Percentiles rank a stretch among this genome's conserved stretches.
These are phyloP conservation scores for Verticillium isaacii DNA, from an alignment of 2,329 filamentous ascomycete genomes.

Conservation along the genomic window DNA sequence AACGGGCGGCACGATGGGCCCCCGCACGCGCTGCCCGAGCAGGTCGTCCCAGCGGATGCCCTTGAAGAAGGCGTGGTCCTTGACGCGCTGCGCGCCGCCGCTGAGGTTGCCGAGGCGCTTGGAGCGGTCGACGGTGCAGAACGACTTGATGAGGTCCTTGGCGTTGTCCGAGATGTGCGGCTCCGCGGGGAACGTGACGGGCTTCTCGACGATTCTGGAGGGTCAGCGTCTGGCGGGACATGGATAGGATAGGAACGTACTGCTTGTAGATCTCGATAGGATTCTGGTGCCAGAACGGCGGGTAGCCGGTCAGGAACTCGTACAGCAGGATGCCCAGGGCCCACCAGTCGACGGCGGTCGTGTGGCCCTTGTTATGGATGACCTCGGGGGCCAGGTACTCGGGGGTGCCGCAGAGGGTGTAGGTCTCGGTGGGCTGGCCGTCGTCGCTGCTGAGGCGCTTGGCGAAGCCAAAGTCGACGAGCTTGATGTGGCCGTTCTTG, in stretches of 20 bases:
- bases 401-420: conserved; percentile 78
- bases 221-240: not conserved
- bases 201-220: conserved; percentile 72
- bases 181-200: conserved; percentile 68
- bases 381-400: conserved; percentile 83
- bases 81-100: conserved; percentile 68
- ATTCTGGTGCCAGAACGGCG: conserved; percentile 83
- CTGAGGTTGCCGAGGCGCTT: conserved; percentile 74
- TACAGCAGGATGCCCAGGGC: conserved; percentile 79
- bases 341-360: conserved; percentile 81
- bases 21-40: conserved; percentile 56
- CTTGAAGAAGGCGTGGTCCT: conserved; percentile 71
- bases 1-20: conserved; percentile 73
- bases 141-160: conserved; percentile 67
- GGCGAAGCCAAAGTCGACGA: conserved; percentile 83
- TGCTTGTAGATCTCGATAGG: conserved; percentile 84
- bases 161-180: conserved; percentile 61
- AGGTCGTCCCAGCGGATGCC: conserved; percentile 71
- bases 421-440: conserved; percentile 60
- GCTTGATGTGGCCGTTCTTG: conserved; percentile 71
- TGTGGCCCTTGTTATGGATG: conserved; percentile 75
- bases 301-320: conserved; percentile 80
- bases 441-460: conserved; percentile 63
- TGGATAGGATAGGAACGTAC: conserved; percentile 25
- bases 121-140: conserved; percentile 76